Percentiles rank a stretch among this genome's conserved stretches.
phyloP scores from a whole-genome alignment of 1,284 basidiomycete species.

The Rhodotorula sp. region DNA sequence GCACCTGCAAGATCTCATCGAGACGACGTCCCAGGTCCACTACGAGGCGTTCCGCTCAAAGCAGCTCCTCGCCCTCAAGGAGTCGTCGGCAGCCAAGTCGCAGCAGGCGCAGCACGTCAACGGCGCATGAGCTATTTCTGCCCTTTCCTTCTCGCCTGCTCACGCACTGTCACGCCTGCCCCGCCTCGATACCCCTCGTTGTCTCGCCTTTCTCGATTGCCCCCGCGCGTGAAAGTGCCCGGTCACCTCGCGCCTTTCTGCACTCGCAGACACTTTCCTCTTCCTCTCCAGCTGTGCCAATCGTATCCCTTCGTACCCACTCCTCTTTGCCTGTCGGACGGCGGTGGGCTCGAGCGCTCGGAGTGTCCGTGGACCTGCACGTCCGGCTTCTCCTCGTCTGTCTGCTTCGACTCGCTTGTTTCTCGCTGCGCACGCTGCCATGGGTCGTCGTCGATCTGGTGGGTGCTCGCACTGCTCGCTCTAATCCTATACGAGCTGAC shows the following conservation, averaged over 20 bases:
- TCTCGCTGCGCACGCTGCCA: no score
- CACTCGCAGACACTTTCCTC: neutral
- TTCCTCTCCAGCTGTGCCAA: neutral
- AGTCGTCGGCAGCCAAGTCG: conserved; percentile 53
- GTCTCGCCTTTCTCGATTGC: neutral
- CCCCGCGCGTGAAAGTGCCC: neutral
- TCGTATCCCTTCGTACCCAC: neutral
- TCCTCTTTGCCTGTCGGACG: no score
- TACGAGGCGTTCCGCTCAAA: conserved; percentile 99
- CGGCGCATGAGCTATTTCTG: neutral
- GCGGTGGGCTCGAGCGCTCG: no score
- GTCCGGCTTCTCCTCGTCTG: no score
- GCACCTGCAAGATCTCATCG: conserved; percentile 96
- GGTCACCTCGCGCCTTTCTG: neutral
- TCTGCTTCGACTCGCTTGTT: no score
- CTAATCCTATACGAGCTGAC: neutral
- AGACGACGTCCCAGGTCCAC: conserved; percentile 97
- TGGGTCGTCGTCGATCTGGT: neutral
- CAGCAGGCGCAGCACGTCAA: conserved; percentile 15
- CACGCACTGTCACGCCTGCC: neutral
- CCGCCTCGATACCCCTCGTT: conserved; percentile 1
- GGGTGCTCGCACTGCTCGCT: neutral
- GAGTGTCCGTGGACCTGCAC: neutral
- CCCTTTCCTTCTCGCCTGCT: neutral
- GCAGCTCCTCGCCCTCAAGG: conserved; percentile 90